Evolutionary conservation across 2,329 filamentous ascomycete genomes (phyloP), one percentile per base, ranked within the genome.

Genomic region (Dichotomopilus funicola): DNA sequence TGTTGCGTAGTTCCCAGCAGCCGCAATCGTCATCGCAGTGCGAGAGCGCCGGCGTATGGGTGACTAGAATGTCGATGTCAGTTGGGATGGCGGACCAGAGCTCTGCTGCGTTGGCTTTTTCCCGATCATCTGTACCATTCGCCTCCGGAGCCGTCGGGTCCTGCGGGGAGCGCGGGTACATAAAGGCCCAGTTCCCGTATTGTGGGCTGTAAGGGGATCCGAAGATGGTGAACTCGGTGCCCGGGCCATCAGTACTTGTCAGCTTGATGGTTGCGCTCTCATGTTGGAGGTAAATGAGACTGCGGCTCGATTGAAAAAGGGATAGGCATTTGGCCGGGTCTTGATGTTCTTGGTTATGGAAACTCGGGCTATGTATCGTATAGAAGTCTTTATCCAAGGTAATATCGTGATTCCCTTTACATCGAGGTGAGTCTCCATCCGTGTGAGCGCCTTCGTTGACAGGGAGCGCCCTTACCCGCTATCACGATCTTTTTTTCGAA

Each of bases 401-500:
- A 49, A 88, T 74, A 65, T 91, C 88, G 69, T 91, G 88, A 66
- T 91, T 91, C 34, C 87, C 86, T 86, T 57, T 13, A 6, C 10
- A 2, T n/a, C 10, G 11, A 42, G 38, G 19, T 54, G 44, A 55
- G 55, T 27, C 5, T 12, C 31, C 12, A 1, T n/a, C 33, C 19
- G 4, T 7, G 2, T 11, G 9, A 34, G 5, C 6, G 2, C 6
- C 4, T 27, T 11, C 2, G 13, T 9, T 5, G 8, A 11, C 27
- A 7, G 9, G 8, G 34, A 4, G 10, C 5, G 42, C 6, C 8
- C 31, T 27, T 74, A 86, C 84, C 86, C 59, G 85, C 86, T 61
- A 89, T 71, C 41, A 89, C 78, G 60, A 90, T 81, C 66, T 88
- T 90, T 63, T 77, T 77, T 63, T 88, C 83, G 60, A 88, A 89